Percentiles rank a stretch among this genome's conserved stretches.
Conservation (phyloP, 164 flowering plant species). For the Echeveria elegans region DNA sequence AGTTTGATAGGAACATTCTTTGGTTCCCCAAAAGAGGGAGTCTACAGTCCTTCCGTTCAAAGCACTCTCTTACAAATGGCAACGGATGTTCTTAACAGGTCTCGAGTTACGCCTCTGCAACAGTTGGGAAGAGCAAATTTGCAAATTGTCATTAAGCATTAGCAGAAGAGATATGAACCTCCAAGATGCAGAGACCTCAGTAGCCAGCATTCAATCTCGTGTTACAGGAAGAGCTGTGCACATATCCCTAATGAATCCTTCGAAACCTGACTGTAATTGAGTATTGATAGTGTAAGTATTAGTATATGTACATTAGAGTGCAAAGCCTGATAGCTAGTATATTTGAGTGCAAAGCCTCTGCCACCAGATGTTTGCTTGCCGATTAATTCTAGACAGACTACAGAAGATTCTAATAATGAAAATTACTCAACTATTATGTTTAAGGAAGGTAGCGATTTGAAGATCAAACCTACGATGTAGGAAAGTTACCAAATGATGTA, state of each 20-base stretch:
- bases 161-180: constrained; percentile 29
- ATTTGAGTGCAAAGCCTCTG: neutral
- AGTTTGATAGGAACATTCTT: constrained; percentile 64
- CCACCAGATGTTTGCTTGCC: neutral
- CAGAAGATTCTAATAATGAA: neutral
- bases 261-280: constrained; percentile 82
- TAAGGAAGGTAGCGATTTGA: too few relatives aligned
- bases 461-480: too few relatives aligned
- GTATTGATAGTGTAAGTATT: neutral
- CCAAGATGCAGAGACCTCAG: constrained; percentile 88
- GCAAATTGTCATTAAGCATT: neutral
- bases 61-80: constrained; percentile 82
- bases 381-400: neutral
- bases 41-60: constrained; percentile 94
- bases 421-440: neutral
- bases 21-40: constrained; percentile 74
- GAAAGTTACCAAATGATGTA: neutral
- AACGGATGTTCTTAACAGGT: constrained; percentile 70
- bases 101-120: too few relatives aligned
- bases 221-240: constrained; percentile 86
- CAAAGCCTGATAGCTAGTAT: too few relatives aligned
- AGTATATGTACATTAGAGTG: too few relatives aligned
- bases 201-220: constrained; percentile 83
- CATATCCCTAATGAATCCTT: constrained; percentile 77
- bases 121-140: neutral